Conservation (phyloP, 2,329 filamentous ascomycete genomes). For the Harringtonia aguacate region DNA sequence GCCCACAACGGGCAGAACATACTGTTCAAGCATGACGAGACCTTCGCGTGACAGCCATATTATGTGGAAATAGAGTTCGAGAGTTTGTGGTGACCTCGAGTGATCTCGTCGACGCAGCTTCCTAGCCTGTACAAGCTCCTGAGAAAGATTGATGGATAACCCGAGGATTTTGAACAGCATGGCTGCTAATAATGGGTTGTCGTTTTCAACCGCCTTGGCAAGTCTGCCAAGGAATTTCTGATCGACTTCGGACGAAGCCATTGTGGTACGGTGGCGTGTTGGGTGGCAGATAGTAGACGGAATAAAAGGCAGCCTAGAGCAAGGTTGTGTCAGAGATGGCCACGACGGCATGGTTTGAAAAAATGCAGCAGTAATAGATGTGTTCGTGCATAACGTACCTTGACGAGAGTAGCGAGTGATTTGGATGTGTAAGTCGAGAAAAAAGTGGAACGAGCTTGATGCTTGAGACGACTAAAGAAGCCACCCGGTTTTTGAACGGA, state of each 20-base stretch:
- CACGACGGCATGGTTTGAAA: not conserved
- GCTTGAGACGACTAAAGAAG: too few relatives aligned
- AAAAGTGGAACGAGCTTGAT: too few relatives aligned
- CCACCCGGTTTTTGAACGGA: too few relatives aligned
- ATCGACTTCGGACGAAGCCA: constrained; percentile 96
- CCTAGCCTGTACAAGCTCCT: constrained; percentile 71
- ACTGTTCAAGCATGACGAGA: constrained; percentile 74
- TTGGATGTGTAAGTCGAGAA: too few relatives aligned
- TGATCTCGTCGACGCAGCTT: constrained; percentile 75
- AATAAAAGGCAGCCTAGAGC: too few relatives aligned
- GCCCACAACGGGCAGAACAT: constrained; percentile 74
- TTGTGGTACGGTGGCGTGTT: constrained; percentile 26
- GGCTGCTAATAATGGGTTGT: constrained; percentile 68
- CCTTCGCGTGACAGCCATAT: constrained; percentile 93
- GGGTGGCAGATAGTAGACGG: too few relatives aligned
- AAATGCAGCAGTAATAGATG: too few relatives aligned
- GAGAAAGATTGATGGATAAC: constrained; percentile 76
- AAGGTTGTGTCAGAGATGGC: too few relatives aligned
- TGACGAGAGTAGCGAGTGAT: too few relatives aligned
- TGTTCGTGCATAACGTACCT: too few relatives aligned
- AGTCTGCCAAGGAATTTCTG: constrained; percentile 92
- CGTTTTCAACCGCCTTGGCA: constrained; percentile 65
- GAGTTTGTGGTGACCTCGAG: constrained; percentile 64
- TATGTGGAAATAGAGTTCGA: constrained; percentile 79
- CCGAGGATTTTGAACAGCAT: constrained; percentile 89